These are phyloP conservation scores for Dalechampia spathulata DNA, from an alignment of 441 rosid genomes.

Conservation along the genomic window DNA sequence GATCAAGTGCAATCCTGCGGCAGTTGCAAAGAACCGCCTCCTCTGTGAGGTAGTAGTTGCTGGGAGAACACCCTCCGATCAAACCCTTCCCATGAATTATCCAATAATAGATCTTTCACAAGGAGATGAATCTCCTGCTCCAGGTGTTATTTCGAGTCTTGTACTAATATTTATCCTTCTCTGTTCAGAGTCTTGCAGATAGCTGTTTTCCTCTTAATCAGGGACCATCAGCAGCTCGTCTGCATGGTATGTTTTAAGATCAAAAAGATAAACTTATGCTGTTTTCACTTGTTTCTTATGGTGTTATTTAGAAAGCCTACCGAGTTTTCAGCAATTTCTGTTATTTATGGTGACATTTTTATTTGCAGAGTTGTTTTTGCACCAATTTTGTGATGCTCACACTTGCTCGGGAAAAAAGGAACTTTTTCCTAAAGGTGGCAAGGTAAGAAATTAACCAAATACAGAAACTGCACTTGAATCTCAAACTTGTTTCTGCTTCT, in stretches of 20 bases:
- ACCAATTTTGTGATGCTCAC: conserved; percentile 94
- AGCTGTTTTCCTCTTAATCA: conserved; percentile 78
- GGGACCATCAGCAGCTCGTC: conserved; percentile 72
- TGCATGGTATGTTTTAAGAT: conserved; percentile 58
- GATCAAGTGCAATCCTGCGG: conserved; percentile 87
- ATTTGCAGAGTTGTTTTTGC: conserved; percentile 67
- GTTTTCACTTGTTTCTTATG: not conserved
- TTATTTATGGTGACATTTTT: conserved; percentile 19
- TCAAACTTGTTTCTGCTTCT: not conserved
- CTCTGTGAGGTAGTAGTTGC: conserved; percentile 98
- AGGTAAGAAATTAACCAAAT: conserved; percentile 34
- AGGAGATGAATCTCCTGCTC: no score
- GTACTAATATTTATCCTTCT: conserved; percentile 11
- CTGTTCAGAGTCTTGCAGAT: conserved; percentile 77
- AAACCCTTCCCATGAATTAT: no score
- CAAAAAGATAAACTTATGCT: conserved; percentile 5
- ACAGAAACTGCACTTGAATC: conserved; percentile 1
- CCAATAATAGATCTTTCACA: no score
- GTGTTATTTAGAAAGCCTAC: not conserved
- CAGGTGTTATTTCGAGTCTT: no score
- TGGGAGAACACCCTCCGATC: no score
- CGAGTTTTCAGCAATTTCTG: conserved; percentile 10
- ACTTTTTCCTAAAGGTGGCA: conserved; percentile 80
- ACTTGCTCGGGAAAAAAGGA: conserved; percentile 59
- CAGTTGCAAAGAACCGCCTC: conserved; percentile 72